Conservation (phyloP, 257 asterid genomes). For the Ilex aquifolium region DNA sequence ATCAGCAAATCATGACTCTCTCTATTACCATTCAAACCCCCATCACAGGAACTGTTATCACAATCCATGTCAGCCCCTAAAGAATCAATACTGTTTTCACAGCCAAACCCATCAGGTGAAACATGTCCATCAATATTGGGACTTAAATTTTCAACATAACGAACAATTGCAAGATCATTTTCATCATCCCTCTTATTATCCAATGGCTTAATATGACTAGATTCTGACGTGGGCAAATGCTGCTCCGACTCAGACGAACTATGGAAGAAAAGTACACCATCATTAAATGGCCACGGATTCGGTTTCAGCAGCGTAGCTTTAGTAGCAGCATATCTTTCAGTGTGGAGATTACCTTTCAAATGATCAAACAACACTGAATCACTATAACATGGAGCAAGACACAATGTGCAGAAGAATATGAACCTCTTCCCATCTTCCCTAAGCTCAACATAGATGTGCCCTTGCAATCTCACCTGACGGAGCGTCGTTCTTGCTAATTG, state of each 20-base stretch:
- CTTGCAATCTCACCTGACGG: conserved; percentile 63
- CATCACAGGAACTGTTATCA: conserved; percentile 15
- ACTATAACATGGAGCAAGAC: conserved; percentile 76
- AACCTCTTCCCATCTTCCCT: conserved; percentile 85
- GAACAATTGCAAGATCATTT: conserved; percentile 51
- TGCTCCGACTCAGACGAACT: conserved; percentile 33
- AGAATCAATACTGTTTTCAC: conserved; percentile 17
- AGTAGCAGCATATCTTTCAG: conserved; percentile 63
- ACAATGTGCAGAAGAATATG: conserved; percentile 76
- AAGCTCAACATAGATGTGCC: conserved; percentile 80
- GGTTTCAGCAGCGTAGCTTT: conserved; percentile 67
- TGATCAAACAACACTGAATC: conserved; percentile 60
- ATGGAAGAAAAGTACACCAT: conserved; percentile 79
- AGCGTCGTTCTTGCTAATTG: conserved; percentile 56
- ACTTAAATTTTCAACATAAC: conserved; percentile 24
- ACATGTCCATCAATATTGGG: conserved; percentile 13
- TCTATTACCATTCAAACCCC: conserved; percentile 22
- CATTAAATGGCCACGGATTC: conserved; percentile 93
- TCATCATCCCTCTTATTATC: conserved; percentile 24
- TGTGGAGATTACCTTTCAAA: conserved; percentile 70
- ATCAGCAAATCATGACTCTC: conserved; percentile 34
- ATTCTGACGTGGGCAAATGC: conserved; percentile 13
- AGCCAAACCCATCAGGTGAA: conserved; percentile 10
- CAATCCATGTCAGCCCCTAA: background rate
- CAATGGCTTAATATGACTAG: conserved; percentile 19